Conservation (phyloP, 371 early-diverging fungal species). For the Lichtheimia corymbifera region DNA sequence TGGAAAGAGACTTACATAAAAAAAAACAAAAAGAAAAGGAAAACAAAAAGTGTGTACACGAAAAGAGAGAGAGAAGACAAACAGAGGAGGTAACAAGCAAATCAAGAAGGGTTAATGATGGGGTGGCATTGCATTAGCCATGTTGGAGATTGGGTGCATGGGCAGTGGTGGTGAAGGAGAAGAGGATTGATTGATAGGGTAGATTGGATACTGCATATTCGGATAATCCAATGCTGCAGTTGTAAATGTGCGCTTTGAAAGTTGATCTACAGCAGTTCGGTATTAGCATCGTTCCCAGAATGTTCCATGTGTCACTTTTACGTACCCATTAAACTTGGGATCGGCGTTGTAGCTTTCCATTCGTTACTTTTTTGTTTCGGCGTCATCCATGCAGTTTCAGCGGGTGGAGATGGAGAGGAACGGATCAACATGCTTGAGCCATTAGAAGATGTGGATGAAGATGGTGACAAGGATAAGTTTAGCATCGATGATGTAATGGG, state of each 20-base stretch:
- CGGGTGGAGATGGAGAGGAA: not conserved
- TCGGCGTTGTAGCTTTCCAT: constrained; percentile 22
- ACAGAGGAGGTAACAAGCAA: not conserved
- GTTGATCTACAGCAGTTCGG: constrained; percentile 22
- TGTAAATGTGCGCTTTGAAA: constrained; percentile 30
- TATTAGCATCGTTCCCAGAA: not conserved
- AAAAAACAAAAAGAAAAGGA: not conserved
- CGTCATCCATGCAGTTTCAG: not conserved
- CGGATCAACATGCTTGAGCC: constrained; percentile 14
- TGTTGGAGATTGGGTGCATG: not conserved
- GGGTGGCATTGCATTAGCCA: not conserved
- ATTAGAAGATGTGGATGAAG: constrained; percentile 29
- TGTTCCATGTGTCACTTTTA: not conserved
- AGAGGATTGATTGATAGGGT: constrained; percentile 16
- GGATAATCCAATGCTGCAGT: constrained; percentile 13
- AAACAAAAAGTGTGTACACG: not conserved
- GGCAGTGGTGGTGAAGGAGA: constrained; percentile 2
- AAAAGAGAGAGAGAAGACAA: not conserved
- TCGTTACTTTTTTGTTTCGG: constrained; percentile 10
- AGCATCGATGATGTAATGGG: constrained; percentile 40
- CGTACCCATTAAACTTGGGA: constrained; percentile 50
- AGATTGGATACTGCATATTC: constrained; percentile 19
- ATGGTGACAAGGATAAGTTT: constrained; percentile 38
- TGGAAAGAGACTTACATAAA: no score
- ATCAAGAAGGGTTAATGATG: not conserved